phyloP scores from a whole-genome alignment of 2,329 filamentous ascomycete genomes.

The Myriangium duriaei region DNA sequence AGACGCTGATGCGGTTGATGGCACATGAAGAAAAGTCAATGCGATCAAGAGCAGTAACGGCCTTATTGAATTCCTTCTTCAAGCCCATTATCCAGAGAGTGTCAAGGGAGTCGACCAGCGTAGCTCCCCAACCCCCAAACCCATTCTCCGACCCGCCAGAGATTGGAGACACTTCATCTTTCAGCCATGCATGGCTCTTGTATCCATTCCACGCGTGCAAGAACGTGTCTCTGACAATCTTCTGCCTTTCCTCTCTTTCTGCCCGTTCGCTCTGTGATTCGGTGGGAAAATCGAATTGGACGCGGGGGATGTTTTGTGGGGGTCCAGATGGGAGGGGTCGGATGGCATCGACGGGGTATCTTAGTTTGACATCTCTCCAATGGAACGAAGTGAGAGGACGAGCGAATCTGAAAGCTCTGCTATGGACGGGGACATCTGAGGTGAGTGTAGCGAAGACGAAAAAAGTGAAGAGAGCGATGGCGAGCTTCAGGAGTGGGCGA shows the following conservation, averaged over 20 bases:
- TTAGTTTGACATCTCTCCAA: conserved; percentile 20
- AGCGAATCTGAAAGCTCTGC: conserved; percentile 4
- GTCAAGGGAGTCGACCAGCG: conserved; percentile 65
- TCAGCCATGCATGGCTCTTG: conserved; percentile 64
- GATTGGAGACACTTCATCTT: conserved; percentile 67
- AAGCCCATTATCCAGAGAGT: conserved; percentile 63
- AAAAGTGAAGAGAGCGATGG: conserved; percentile 10
- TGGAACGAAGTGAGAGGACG: conserved; percentile 13
- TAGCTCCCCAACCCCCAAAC: conserved; percentile 88
- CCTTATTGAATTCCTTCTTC: conserved; percentile 51
- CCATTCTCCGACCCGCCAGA: conserved; percentile 57
- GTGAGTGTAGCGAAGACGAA: conserved; percentile 2
- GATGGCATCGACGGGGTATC: conserved; percentile 62
- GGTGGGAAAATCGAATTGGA: conserved; percentile 58
- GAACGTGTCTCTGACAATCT: conserved; percentile 60
- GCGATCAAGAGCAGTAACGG: conserved; percentile 43
- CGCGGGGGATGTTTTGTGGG: conserved; percentile 55
- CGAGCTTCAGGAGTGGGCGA: background rate
- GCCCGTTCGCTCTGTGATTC: conserved; percentile 50
- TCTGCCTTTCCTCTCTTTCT: conserved; percentile 51
- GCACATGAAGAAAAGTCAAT: conserved; percentile 50
- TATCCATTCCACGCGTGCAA: conserved; percentile 73
- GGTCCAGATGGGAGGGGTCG: conserved; percentile 61
- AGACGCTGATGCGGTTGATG: conserved; percentile 46
- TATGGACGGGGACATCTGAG: background rate